These are phyloP conservation scores for Apiosordaria backusii DNA, from an alignment of 495 filamentous ascomycete genomes.

Conservation along the genomic window DNA sequence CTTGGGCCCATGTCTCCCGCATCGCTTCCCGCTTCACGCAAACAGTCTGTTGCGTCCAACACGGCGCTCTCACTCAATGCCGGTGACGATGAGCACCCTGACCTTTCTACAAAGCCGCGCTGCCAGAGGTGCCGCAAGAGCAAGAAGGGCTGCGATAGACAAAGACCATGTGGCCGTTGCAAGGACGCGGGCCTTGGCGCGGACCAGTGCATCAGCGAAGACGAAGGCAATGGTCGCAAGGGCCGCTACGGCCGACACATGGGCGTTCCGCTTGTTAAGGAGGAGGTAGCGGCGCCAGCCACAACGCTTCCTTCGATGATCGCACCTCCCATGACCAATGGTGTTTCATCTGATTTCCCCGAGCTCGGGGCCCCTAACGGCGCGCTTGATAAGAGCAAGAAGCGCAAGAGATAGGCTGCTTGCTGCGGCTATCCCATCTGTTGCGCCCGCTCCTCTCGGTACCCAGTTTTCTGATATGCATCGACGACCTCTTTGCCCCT, in stretches of 20 bases:
- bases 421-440: background rate
- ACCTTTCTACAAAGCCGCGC: constrained; percentile 88
- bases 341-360: constrained; percentile 17
- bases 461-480: too few species aligned
- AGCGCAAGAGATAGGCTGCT: constrained; percentile 45
- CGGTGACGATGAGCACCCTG: constrained; percentile 79
- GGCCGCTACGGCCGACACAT: constrained; percentile 95
- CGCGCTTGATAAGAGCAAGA: constrained; percentile 44
- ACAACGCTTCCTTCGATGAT: constrained; percentile 27
- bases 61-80: constrained; percentile 59
- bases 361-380: too few species aligned
- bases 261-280: constrained; percentile 85
- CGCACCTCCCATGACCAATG: constrained; percentile 40
- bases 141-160: constrained; percentile 97
- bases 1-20: constrained; percentile 63
- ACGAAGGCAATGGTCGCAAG: constrained; percentile 93
- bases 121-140: constrained; percentile 98
- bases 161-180: constrained; percentile 90
- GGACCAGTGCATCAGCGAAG: constrained; percentile 92
- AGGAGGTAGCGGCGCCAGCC: constrained; percentile 32
- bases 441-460: too few species aligned
- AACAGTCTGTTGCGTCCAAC: constrained; percentile 71
- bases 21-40: constrained; percentile 69
- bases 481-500: too few species aligned
- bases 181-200: constrained; percentile 90